Evolutionary conservation across 768 basidiomycete genomes (phyloP).

Genomic region (Podaxis rugospora): DNA sequence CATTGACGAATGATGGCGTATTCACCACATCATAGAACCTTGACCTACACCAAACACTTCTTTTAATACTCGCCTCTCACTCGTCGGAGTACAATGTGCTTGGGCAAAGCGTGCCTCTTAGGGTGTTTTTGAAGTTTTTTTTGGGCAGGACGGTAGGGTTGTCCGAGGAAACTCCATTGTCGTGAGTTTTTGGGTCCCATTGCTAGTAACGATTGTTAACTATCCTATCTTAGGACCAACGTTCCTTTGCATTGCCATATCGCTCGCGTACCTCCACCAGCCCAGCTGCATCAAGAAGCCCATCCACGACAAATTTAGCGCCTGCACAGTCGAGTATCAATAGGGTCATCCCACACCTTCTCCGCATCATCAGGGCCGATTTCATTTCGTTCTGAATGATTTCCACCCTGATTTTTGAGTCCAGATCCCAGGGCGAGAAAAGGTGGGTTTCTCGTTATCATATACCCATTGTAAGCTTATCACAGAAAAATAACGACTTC

Average conservation of each 20-base stretch:
- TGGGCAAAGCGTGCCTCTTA: not conserved
- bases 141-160: not conserved
- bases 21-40: not conserved
- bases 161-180: conserved; percentile 6
- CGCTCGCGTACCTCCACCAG: not conserved
- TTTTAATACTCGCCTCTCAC: not conserved
- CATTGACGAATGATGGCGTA: not conserved
- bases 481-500: not conserved
- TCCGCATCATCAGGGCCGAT: not conserved
- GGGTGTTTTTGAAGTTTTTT: not conserved
- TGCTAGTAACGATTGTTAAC: not conserved
- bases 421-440: not conserved
- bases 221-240: not conserved
- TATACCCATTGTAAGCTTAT: not conserved
- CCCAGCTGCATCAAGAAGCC: not conserved
- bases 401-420: too few species aligned
- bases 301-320: not conserved
- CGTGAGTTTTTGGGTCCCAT: not conserved
- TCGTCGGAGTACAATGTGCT: not conserved
- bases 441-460: not conserved
- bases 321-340: not conserved
- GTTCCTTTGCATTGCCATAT: not conserved
- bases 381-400: not conserved
- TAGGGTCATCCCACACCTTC: not conserved
- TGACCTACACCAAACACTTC: not conserved